Percentiles rank a stretch among this genome's conserved stretches.
phyloP scores from a whole-genome alignment of 1,284 basidiomycete species.

The Cerrena zonata region DNA sequence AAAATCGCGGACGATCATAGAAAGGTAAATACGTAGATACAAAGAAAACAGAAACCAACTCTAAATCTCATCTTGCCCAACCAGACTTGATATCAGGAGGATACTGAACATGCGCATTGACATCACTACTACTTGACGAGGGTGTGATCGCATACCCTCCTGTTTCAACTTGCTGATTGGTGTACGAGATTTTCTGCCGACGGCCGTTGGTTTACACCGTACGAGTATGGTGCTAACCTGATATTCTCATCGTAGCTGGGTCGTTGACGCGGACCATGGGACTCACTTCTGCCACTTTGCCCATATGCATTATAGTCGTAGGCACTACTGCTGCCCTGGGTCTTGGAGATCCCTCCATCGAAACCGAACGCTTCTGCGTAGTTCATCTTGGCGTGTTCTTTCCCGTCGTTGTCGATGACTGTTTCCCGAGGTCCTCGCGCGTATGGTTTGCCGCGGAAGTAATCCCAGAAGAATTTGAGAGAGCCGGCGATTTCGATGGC shows the following conservation, averaged over 20 bases:
- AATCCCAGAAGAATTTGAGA: conserved; percentile 55
- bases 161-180: not conserved
- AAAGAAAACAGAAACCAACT: no score
- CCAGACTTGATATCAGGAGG: no score
- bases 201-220: conserved; percentile 8
- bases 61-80: no score
- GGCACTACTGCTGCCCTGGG: no score
- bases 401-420: conserved; percentile 22
- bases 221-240: conserved; percentile 38
- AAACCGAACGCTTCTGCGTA: conserved; percentile 53
- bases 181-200: not conserved
- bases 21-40: no score
- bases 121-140: not conserved
- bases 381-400: conserved; percentile 25
- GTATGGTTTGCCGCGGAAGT: conserved; percentile 39
- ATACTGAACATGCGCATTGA: no score
- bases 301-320: not conserved
- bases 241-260: conserved; percentile 43
- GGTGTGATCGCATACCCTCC: not conserved
- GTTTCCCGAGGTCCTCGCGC: conserved; percentile 35
- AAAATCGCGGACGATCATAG: no score
- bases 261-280: conserved; percentile 12
- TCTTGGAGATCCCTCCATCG: no score
- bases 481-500: conserved; percentile 56
- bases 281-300: conserved; percentile 1